phyloP scores from a whole-genome alignment of 2,329 filamentous ascomycete species.

The Fonsecaea nubica region DNA sequence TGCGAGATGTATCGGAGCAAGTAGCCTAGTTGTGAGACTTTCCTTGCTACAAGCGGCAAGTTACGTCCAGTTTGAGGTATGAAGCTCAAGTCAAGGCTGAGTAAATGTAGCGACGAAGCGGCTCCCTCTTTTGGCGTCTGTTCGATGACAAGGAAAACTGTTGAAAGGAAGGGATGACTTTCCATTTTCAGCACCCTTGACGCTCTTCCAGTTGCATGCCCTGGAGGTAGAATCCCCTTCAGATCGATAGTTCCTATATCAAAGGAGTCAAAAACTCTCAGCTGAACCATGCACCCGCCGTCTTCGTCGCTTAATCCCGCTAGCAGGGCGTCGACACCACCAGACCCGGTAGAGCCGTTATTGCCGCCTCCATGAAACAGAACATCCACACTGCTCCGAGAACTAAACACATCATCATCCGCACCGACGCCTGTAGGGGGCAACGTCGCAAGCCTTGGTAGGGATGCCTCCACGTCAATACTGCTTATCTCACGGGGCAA shows the following conservation, averaged over 20 bases:
- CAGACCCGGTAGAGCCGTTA: constrained; percentile 5
- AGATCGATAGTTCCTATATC: constrained; percentile 72
- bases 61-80: constrained; percentile 74
- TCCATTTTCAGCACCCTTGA: constrained; percentile 65
- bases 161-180: constrained; percentile 75
- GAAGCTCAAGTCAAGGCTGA: constrained; percentile 83
- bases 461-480: constrained; percentile 74
- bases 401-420: constrained; percentile 69
- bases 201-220: constrained; percentile 45
- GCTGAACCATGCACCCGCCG: constrained; percentile 60
- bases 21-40: constrained; percentile 86
- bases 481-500: constrained; percentile 73
- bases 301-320: constrained; percentile 70
- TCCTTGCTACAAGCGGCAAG: constrained; percentile 81
- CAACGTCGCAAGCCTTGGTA: constrained; percentile 77
- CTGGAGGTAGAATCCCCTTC: constrained; percentile 49
- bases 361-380: constrained; percentile 62
- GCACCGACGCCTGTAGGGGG: constrained; percentile 65
- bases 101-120: constrained; percentile 58
- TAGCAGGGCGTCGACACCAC: constrained; percentile 66
- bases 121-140: constrained; percentile 7
- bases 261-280: constrained; percentile 86
- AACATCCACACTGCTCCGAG: constrained; percentile 71
- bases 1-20: constrained; percentile 84
- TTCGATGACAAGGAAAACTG: constrained; percentile 71